A percentile compares a stretch with the other conserved stretches of the same genome.
These are phyloP conservation scores for Wickerhamiella cacticola DNA, from an alignment of 805 yeast genomes.

Conservation along the genomic window DNA sequence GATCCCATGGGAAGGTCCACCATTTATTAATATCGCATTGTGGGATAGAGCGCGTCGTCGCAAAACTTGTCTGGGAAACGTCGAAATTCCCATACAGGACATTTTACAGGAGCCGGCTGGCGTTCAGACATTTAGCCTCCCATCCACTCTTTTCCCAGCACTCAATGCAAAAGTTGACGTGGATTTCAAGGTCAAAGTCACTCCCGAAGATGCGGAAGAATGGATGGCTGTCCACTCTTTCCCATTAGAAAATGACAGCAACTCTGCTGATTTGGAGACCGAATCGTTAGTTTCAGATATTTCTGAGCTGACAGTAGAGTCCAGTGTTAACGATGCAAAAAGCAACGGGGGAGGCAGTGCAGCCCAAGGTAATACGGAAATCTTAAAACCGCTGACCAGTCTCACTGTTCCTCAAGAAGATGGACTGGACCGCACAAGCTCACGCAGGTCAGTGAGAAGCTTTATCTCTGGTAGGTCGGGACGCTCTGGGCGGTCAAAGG, in stretches of 20 bases:
- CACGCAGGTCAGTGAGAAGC: constrained; percentile 2
- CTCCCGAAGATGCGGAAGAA: constrained; percentile 9
- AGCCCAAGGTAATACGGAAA: neutral
- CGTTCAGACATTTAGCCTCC: constrained; percentile 14
- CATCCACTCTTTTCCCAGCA: constrained; percentile 17
- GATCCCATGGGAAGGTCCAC: constrained; percentile 9
- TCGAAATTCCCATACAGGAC: constrained; percentile 13
- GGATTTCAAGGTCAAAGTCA: constrained; percentile 8
- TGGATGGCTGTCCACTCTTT: constrained; percentile 7
- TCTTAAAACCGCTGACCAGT: neutral
- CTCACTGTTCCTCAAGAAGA: neutral
- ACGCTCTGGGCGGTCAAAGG: neutral
- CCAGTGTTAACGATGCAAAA: neutral
- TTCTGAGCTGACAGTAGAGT: neutral
- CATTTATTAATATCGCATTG: constrained; percentile 14
- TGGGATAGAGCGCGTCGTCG: constrained; percentile 19
- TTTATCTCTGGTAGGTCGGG: neutral
- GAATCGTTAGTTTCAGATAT: neutral
- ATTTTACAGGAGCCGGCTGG: neutral
- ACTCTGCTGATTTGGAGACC: neutral
- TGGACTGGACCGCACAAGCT: neutral
- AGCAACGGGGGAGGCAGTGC: neutral
- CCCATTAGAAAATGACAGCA: neutral
- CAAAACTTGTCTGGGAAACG: constrained; percentile 21
- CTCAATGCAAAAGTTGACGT: constrained; percentile 20